Evolutionary conservation across 257 asterid genomes (phyloP), one percentile per base, ranked within the genome.

Genomic region (Penstemon barbatus): DNA sequence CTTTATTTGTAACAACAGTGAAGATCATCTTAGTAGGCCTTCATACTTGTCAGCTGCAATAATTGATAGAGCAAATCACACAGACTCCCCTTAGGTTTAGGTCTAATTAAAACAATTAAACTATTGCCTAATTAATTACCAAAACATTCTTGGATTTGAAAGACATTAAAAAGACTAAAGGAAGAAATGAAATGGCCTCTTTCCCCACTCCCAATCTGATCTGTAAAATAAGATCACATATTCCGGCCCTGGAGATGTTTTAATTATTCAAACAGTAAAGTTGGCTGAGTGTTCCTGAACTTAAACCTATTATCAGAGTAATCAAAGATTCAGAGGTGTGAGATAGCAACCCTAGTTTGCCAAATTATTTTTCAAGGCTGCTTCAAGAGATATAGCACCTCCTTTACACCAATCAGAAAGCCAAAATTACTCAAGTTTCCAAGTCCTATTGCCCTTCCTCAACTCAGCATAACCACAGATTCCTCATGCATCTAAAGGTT

Each of bases 1-100:
- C 61, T 65, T 33, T 19, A 53, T 51, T 57, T 65, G 45, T 51
- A 25, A 38, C 5, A 48, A 67, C 57, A 54, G 56, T 44, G 7
- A 44, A 53, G 48, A 11, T 10, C 50, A 19, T 38, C 9, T 13
- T 57, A 62, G 63, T 60, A 63, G 40, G 37, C 42, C 62, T 40
- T 18, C 43, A 63, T 59, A 60, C n/a, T 49, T 52, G 6, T 57
- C 57, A 42, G 19, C 33, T 6, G 51, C 36, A 55, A 53, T 19
- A 25, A 52, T 33, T 59, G 65, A 45, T 48, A 40, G 40, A 25
- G 18, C 55, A 76, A 58, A 38, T 38, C 41, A 36, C 41, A 11
- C 63, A 49, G 18, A 1, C 33, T 1, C 54, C 54, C 54, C 9
- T 15, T 49, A 6, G n/a, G 54, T 12, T 49, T 10, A 49, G 15